Evolutionary conservation across 306 rosid genomes (phyloP), one percentile per base, ranked within the genome.

Genomic region (Neltuma alba): DNA sequence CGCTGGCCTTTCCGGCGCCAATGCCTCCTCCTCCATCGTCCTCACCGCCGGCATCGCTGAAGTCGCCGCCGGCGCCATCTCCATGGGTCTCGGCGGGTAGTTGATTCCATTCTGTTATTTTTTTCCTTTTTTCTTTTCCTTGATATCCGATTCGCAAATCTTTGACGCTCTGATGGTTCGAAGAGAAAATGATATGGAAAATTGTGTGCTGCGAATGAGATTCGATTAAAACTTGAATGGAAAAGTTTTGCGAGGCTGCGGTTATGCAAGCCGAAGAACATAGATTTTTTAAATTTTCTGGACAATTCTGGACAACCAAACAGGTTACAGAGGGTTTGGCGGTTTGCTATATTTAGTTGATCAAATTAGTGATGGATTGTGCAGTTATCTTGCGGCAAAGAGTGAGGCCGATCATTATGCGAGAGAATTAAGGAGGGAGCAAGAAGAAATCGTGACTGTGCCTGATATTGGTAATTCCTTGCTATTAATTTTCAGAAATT

Each of bases 51-150:
- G 94, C 11, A 90, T 88, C 52, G 94, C 94, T 1, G 94, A 90
- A 77, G 92, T 90, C 23, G 94, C 87, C 18, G 94, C 94, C 44
- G 94, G 94, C 52, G 88, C 94, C 68, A 90, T 90, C 72, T 90
- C 94, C 81, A 90, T 90, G 94, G 94, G 92, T 1, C 92, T 88
- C 79, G 94, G 98, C 70, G 98, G 98, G 97, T 94, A 87, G 25
- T 1, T 27, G 2, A 21, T 57, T 6, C 40, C 0, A 8, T 20
- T 5, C 27, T 9, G 15, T 57, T 25, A 3, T 44, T 40, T 55
- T 23, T 23, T 25, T 21, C 14, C 3, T 21, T 3, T 54, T 21
- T 10, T 41, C 1, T 9, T 2, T 45, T 4, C 9, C n/a, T n/a
- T n/a, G n/a, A 25, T 27, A 33, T 25, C 34, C 18, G 18, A 57